A percentile compares a stretch with the other conserved stretches of the same genome.
These are phyloP conservation scores for Penicillium paxilli DNA, from an alignment of 495 filamentous ascomycete species.

Conservation along the genomic window DNA sequence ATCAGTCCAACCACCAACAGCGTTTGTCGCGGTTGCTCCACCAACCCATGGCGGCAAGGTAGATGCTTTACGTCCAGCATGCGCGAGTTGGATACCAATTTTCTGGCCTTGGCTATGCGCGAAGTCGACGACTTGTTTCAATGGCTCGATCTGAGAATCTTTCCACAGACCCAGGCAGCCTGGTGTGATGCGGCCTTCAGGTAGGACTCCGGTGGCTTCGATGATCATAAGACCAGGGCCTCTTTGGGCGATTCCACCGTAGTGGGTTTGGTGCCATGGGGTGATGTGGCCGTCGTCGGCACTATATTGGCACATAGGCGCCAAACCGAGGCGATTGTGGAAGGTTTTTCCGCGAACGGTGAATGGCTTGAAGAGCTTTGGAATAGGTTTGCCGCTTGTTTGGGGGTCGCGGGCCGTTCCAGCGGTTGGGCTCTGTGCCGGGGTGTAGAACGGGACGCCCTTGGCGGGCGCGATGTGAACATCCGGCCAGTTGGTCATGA, in stretches of 20 bases:
- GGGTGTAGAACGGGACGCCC: slow-evolving; percentile 44
- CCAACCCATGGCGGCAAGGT: slow-evolving; percentile 54
- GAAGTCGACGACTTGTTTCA: slow-evolving; percentile 47
- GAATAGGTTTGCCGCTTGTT: slow-evolving; percentile 46
- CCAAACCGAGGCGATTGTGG: slow-evolving; percentile 53
- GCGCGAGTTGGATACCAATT: slow-evolving; percentile 61
- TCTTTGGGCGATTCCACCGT: slow-evolving; percentile 49
- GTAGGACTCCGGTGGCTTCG: slow-evolving; percentile 61
- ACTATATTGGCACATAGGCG: slow-evolving; percentile 54
- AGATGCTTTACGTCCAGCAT: slow-evolving; percentile 62
- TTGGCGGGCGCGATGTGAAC: not conserved
- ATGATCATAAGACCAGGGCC: slow-evolving; percentile 60
- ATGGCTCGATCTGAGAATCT: not conserved
- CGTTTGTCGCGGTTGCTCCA: not conserved
- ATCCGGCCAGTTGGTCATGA: too few relatives aligned
- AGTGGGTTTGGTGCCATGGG: slow-evolving; percentile 52
- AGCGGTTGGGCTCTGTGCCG: slow-evolving; percentile 56
- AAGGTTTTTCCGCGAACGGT: slow-evolving; percentile 51
- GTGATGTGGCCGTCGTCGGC: slow-evolving; percentile 52
- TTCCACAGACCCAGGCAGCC: slow-evolving; percentile 53
- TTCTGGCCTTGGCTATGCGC: slow-evolving; percentile 57
- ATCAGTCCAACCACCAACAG: slow-evolving; percentile 19
- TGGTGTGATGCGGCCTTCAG: slow-evolving; percentile 66
- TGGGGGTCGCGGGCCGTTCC: slow-evolving; percentile 59
- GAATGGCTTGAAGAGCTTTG: slow-evolving; percentile 63